Conservation (phyloP, 345 rosid genomes). For the Brassica carinata region DNA sequence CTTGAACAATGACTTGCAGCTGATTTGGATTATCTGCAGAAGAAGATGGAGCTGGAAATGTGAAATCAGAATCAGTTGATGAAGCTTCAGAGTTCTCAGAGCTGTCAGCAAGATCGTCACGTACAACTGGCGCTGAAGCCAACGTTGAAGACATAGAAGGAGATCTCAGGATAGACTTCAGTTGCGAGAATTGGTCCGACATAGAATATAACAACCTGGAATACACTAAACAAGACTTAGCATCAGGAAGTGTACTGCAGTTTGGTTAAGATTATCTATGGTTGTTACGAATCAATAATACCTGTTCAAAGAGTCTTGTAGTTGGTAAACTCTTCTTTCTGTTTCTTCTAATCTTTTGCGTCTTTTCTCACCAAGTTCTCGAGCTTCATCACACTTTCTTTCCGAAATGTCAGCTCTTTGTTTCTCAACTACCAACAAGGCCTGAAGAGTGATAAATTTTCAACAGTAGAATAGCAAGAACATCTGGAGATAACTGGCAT, state of each 20-base stretch:
- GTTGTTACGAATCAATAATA: conserved; percentile 42
- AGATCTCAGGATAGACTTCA: conserved; percentile 60
- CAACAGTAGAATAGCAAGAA: too few relatives aligned
- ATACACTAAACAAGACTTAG: conserved; percentile 68
- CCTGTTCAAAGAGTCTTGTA: conserved; percentile 85
- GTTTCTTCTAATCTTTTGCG: conserved; percentile 73
- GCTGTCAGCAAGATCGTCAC: conserved; percentile 51
- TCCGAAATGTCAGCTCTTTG: conserved; percentile 77
- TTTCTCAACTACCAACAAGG: conserved; percentile 58
- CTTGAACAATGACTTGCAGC: conserved; percentile 56
- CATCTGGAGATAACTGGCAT: not conserved
- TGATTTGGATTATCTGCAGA: conserved; percentile 34
- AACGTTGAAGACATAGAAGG: conserved; percentile 52
- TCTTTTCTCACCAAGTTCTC: conserved; percentile 66
- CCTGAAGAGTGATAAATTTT: conserved; percentile 40
- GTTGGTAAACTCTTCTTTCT: conserved; percentile 68
- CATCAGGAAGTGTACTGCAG: conserved; percentile 46
- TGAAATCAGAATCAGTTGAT: conserved; percentile 65
- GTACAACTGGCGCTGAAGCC: conserved; percentile 45
- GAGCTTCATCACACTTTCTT: conserved; percentile 61
- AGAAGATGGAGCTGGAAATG: conserved; percentile 60
- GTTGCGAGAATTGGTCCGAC: conserved; percentile 85
- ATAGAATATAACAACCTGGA: conserved; percentile 83
- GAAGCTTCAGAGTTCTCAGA: conserved; percentile 66
- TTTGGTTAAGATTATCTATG: not conserved